These are phyloP conservation scores for Annona cherimola DNA, from an alignment of 164 flowering plant genomes.

Conservation along the genomic window DNA sequence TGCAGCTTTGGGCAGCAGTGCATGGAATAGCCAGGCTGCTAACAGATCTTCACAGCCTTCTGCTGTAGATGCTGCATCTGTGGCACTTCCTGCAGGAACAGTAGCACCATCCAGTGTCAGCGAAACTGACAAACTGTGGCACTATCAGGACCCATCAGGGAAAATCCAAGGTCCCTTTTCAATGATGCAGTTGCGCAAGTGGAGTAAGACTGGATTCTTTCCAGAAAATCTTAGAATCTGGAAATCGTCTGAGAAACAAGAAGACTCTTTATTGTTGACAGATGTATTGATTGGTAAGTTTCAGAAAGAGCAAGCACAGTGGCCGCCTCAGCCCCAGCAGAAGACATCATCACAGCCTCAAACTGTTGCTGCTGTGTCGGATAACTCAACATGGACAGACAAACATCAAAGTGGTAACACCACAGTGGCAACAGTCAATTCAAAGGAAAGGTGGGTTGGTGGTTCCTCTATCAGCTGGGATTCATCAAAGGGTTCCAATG, in stretches of 20 bases:
- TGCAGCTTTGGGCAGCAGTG: slow-evolving; percentile 22
- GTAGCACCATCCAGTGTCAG: slow-evolving; percentile 30
- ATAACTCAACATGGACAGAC: slow-evolving; percentile 11
- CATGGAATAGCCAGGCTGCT: slow-evolving; percentile 22
- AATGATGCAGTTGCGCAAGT: slow-evolving; percentile 80
- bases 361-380: background rate
- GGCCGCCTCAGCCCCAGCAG: slow-evolving; percentile 2
- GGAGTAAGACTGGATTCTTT: slow-evolving; percentile 82
- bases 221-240: slow-evolving; percentile 73
- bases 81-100: slow-evolving; percentile 23
- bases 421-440: slow-evolving; percentile 16
- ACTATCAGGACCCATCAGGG: slow-evolving; percentile 80
- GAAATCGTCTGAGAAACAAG: slow-evolving; percentile 50
- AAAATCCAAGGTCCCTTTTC: slow-evolving; percentile 97
- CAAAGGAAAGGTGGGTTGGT: slow-evolving; percentile 22
- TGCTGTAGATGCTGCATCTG: slow-evolving; percentile 23
- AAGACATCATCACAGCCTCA: slow-evolving; percentile 24
- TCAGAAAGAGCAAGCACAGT: slow-evolving; percentile 29
- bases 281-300: slow-evolving; percentile 64
- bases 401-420: slow-evolving; percentile 9
- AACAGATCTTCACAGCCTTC: slow-evolving; percentile 24
- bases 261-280: slow-evolving; percentile 57
- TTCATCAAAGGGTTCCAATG: slow-evolving; percentile 23
- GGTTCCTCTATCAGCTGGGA: slow-evolving; percentile 24
- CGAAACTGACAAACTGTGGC: slow-evolving; percentile 84